Percentiles rank a stretch among this genome's conserved stretches.
These are phyloP conservation scores for Mycocentrospora acerina DNA, from an alignment of 2,329 filamentous ascomycete genomes.

Conservation along the genomic window DNA sequence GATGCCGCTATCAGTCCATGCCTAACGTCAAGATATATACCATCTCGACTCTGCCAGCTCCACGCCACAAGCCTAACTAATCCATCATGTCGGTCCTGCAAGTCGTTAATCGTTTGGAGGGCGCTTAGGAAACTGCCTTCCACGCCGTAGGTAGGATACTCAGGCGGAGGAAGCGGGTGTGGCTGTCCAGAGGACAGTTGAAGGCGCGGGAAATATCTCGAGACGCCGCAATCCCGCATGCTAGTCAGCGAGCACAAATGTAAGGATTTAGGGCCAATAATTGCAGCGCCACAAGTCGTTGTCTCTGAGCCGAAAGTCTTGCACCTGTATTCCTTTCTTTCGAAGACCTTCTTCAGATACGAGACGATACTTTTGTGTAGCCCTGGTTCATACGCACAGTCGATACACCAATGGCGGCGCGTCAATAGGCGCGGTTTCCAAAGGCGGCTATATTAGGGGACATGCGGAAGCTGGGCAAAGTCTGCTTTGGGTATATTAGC, in stretches of 20 bases:
- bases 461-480: neutral
- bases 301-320: slow-evolving; percentile 10
- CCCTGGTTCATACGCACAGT: neutral
- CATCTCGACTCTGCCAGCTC: slow-evolving; percentile 13
- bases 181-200: slow-evolving; percentile 31
- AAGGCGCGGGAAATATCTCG: slow-evolving; percentile 14
- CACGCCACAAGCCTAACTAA: slow-evolving; percentile 33
- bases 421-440: slow-evolving; percentile 10
- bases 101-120: slow-evolving; percentile 24
- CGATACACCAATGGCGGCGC: slow-evolving; percentile 15
- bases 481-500: no score
- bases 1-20: slow-evolving; percentile 13
- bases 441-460: slow-evolving; percentile 24
- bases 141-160: slow-evolving; percentile 34
- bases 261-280: slow-evolving; percentile 6
- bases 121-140: slow-evolving; percentile 34
- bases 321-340: no score
- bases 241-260: slow-evolving; percentile 3
- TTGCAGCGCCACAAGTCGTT: slow-evolving; percentile 14
- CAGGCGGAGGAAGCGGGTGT: slow-evolving; percentile 29
- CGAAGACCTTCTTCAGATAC: slow-evolving; percentile 1
- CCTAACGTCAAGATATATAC: slow-evolving; percentile 34
- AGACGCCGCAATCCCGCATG: slow-evolving; percentile 28
- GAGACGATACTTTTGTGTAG: neutral
- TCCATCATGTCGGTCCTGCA: slow-evolving; percentile 22